Evolutionary conservation across 345 rosid species (phyloP).

Genomic region (Mercurialis annua): DNA sequence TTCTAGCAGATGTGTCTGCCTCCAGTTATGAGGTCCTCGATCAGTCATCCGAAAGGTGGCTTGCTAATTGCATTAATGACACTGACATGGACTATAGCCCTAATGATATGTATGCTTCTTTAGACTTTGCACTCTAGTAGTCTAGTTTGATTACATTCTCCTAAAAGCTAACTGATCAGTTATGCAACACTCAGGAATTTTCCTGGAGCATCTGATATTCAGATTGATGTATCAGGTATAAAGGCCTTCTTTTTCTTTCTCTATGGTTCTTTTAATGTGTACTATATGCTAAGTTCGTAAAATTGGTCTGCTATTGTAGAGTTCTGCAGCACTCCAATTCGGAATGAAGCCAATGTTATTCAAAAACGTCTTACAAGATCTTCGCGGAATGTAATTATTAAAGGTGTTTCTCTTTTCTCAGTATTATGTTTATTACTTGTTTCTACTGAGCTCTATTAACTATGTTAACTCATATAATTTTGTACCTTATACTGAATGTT

Average conservation of each 20-base stretch:
- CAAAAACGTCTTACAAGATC: conserved; percentile 50
- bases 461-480: not conserved
- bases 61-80: conserved; percentile 67
- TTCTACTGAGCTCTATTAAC: not conserved
- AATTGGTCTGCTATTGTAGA: conserved; percentile 39
- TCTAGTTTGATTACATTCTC: conserved; percentile 8
- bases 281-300: not conserved
- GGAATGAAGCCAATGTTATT: conserved; percentile 36
- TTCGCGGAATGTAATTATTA: conserved; percentile 61
- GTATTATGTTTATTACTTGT: conserved; percentile 1
- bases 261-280: too few species aligned
- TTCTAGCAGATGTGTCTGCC: conserved; percentile 45
- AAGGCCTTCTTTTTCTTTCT: not conserved
- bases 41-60: conserved; percentile 65
- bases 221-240: conserved; percentile 57
- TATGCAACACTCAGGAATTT: conserved; percentile 42
- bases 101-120: conserved; percentile 58
- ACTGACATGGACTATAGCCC: conserved; percentile 46
- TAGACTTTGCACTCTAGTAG: conserved; percentile 13
- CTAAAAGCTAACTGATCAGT: not conserved
- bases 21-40: conserved; percentile 52
- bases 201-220: conserved; percentile 47
- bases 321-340: conserved; percentile 45
- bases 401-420: conserved; percentile 46
- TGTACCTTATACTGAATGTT: not conserved